phyloP scores from a whole-genome alignment of 1,284 basidiomycete genomes.

The Ganoderma lucidum region DNA sequence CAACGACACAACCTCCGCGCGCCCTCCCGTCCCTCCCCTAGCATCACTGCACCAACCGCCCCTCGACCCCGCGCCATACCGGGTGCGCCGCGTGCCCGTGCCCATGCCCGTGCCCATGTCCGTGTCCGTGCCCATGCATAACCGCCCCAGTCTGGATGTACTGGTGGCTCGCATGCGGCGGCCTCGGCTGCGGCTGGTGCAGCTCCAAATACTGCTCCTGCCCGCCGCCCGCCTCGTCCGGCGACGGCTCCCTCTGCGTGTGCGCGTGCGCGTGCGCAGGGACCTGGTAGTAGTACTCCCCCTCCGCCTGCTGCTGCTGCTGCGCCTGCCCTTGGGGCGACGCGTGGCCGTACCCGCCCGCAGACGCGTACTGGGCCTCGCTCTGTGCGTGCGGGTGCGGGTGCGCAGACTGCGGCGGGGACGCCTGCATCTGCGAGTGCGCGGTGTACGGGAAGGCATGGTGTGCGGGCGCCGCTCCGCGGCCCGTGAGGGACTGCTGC shows the following conservation, averaged over 20 bases:
- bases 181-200: slow-evolving; percentile 29
- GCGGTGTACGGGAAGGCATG: slow-evolving; percentile 27
- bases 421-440: slow-evolving; percentile 13
- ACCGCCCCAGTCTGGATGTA: slow-evolving; percentile 23
- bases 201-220: slow-evolving; percentile 25
- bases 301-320: neutral
- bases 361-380: slow-evolving; percentile 11
- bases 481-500: slow-evolving; percentile 21
- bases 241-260: slow-evolving; percentile 22
- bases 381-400: neutral
- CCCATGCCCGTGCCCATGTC: slow-evolving; percentile 10
- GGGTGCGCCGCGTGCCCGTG: slow-evolving; percentile 8
- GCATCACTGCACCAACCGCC: slow-evolving; percentile 28
- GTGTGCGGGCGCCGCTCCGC: slow-evolving; percentile 7
- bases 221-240: slow-evolving; percentile 21
- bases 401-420: slow-evolving; percentile 3
- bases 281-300: slow-evolving; percentile 21
- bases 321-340: slow-evolving; percentile 1
- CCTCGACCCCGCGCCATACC: slow-evolving; percentile 27
- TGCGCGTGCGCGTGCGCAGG: slow-evolving; percentile 10
- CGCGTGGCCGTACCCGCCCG: neutral
- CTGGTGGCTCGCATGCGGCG: slow-evolving; percentile 11
- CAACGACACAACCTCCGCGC: neutral
- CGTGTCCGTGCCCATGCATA: slow-evolving; percentile 15
- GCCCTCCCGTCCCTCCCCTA: neutral